phyloP scores from a whole-genome alignment of 179 eudicot species.

The Drosera spatulata region DNA sequence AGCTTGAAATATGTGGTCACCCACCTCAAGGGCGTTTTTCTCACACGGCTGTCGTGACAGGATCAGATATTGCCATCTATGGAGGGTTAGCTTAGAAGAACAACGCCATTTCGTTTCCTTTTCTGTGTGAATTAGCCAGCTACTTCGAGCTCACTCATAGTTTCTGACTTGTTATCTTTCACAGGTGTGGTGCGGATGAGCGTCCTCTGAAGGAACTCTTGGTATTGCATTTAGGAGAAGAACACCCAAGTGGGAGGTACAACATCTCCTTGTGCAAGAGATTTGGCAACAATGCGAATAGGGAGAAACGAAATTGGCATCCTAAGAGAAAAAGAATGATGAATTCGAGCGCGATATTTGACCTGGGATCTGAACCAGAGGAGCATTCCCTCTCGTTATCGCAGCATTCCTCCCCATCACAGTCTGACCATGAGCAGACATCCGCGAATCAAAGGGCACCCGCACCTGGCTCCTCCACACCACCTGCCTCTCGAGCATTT shows the following conservation, averaged over 20 bases:
- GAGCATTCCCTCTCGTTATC: slow-evolving; percentile 71
- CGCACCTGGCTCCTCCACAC: slow-evolving; percentile 8
- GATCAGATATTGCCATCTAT: slow-evolving; percentile 51
- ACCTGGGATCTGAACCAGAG: slow-evolving; percentile 49
- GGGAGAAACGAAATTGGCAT: slow-evolving; percentile 25
- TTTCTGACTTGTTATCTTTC: background rate
- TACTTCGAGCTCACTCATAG: too few species aligned
- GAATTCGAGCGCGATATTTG: slow-evolving; percentile 26
- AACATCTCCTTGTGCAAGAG: slow-evolving; percentile 32
- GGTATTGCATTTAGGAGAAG: slow-evolving; percentile 50
- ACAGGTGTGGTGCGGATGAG: slow-evolving; percentile 93
- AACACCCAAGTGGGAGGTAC: slow-evolving; percentile 26
- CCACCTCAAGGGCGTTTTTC: slow-evolving; percentile 90
- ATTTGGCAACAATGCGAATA: slow-evolving; percentile 27
- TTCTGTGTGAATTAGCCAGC: background rate
- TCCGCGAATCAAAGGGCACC: slow-evolving; percentile 20
- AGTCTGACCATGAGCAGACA: slow-evolving; percentile 73
- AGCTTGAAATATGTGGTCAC: slow-evolving; percentile 44
- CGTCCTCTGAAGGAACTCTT: slow-evolving; percentile 70
- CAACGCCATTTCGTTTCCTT: background rate
- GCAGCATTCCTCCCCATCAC: slow-evolving; percentile 77
- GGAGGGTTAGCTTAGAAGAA: slow-evolving; percentile 57
- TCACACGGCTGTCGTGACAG: slow-evolving; percentile 57
- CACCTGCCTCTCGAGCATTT: slow-evolving; percentile 14
- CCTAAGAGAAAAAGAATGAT: slow-evolving; percentile 38